Conservation (phyloP, 2,329 filamentous ascomycete species). For the Verruconis gallopava region DNA sequence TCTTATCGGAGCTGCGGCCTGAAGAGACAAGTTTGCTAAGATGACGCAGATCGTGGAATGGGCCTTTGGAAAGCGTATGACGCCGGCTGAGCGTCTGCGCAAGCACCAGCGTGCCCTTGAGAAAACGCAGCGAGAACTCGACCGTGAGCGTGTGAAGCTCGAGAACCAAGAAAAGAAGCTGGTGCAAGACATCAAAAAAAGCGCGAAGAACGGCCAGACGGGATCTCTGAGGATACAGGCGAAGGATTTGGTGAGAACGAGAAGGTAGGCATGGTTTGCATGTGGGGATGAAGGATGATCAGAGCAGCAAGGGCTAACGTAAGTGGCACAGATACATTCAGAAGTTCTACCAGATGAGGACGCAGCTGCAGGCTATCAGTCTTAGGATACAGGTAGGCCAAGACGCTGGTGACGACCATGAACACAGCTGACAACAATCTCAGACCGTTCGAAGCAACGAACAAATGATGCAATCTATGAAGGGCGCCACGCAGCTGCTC, state of each 20-base stretch:
- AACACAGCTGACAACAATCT: slow-evolving; percentile 14
- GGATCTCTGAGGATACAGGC: slow-evolving; percentile 98
- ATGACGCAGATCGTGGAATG: slow-evolving; percentile 79
- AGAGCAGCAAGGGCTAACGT: slow-evolving; percentile 6
- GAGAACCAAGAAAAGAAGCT: slow-evolving; percentile 99
- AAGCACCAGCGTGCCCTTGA: slow-evolving; percentile 95
- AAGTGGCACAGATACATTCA: slow-evolving; percentile 62
- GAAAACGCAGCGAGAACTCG: slow-evolving; percentile 91
- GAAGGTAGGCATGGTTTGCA: slow-evolving; percentile 40
- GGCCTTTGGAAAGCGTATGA: slow-evolving; percentile 99
- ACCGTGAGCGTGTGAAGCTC: slow-evolving; percentile 86
- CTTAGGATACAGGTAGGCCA: slow-evolving; percentile 70
- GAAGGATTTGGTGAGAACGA: slow-evolving; percentile 86
- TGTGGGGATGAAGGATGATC: slow-evolving; percentile 4
- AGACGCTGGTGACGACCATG: neutral
- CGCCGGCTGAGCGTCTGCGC: slow-evolving; percentile 78
- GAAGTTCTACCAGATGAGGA: slow-evolving; percentile 98
- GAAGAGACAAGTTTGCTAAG: neutral
- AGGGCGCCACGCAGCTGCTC: slow-evolving; percentile 82
- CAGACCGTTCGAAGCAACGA: slow-evolving; percentile 96
- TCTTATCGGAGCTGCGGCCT: neutral
- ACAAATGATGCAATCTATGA: slow-evolving; percentile 99
- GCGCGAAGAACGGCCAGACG: slow-evolving; percentile 94
- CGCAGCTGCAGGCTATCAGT: slow-evolving; percentile 90
- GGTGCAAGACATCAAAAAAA: slow-evolving; percentile 92